Base-by-base conservation (phyloP, 2,329 filamentous ascomycete species). In the Beauveria caledonica region DNA sequence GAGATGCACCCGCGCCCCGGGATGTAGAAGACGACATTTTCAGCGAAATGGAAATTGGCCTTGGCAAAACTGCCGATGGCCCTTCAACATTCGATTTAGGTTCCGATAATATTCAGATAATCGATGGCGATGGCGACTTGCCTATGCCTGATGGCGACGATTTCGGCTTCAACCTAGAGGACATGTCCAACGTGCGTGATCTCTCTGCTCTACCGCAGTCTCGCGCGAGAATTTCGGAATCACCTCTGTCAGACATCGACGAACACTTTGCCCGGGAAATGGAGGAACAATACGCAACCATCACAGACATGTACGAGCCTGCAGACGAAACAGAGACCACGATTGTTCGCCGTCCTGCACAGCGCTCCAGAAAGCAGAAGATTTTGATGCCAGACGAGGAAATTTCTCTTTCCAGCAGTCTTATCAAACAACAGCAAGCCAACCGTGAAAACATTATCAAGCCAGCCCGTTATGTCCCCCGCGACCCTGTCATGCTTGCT, bases 371-470 rank as follows among this genome's bases (percentile, higher is more conserved):
- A 71, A 90, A 89, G 74, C 86, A 90, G 67, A 96, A 89, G 74
- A 79, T 96, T 25, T 84, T 97, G 58, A 84, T 85, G 62, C 85
- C 89, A n/a, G 95, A 99, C 68, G 78, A 85, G 17, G 83, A 90
- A 65, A 96, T 90, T 21, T 86, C 90, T 68, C 81, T 96, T 39
- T 86, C 87, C 11, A 89, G 82, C 66, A 80, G 79, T 36, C 85
- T 93, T 65, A 92, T 99, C 74, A 91, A 90, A 71, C 86, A 89
- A 64, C 91, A 95, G 71, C 92, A 96, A 71, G 82, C 86, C 61
- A 90, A 96, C 71, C 88, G 89, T 64, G 88, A 90, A 50, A 90
- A 88, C 68, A 97, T 97, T 63, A 80, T 96, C 61, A 92, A 89
- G 73, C 84, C 88, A 1, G 86, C 89, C 7, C 86, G 86, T 0